Percentiles rank a stretch among this genome's conserved stretches.
phyloP scores from a whole-genome alignment of 495 filamentous ascomycete species.

The Aspergillus indologenus region DNA sequence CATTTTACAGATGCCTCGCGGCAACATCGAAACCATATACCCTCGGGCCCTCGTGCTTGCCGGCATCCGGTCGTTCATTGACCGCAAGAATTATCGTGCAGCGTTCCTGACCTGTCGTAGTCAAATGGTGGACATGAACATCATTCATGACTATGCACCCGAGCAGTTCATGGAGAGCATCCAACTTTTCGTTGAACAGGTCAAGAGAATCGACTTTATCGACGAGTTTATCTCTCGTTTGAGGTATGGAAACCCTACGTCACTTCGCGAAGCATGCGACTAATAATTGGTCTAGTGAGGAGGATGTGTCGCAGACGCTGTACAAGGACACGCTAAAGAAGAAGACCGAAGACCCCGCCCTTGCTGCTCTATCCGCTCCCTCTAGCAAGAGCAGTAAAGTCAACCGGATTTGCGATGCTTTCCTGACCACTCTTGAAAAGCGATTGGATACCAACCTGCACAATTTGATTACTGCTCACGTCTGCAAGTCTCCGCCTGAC shows the following conservation, averaged over 20 bases:
- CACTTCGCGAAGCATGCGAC: not conserved
- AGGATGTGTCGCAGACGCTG: conserved; percentile 91
- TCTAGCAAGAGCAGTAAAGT: conserved; percentile 59
- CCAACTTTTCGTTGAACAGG: conserved; percentile 75
- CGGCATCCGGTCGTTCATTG: conserved; percentile 77
- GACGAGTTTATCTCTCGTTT: conserved; percentile 90
- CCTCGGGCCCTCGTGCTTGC: conserved; percentile 89
- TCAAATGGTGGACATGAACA: conserved; percentile 96
- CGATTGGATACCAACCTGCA: conserved; percentile 71
- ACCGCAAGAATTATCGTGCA: conserved; percentile 70
- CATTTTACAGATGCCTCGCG: conserved; percentile 88
- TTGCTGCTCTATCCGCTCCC: not conserved
- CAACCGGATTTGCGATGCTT: conserved; percentile 85
- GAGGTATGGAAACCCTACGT: conserved; percentile 52
- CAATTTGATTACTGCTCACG: conserved; percentile 90
- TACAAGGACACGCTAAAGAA: conserved; percentile 74
- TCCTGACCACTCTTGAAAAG: conserved; percentile 63
- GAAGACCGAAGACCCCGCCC: conserved; percentile 10
- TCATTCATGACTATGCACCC: conserved; percentile 89
- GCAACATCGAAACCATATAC: conserved; percentile 93
- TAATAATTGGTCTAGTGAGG: conserved; percentile 57
- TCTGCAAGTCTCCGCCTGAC: conserved; percentile 88
- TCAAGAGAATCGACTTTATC: conserved; percentile 79
- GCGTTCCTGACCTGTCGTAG: conserved; percentile 86
- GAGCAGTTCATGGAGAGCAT: conserved; percentile 77